Percentiles rank a stretch among this genome's conserved stretches.
Conservation (phyloP, 1,139 yeast genomes). For the Pneumocystis oryctolagi region DNA sequence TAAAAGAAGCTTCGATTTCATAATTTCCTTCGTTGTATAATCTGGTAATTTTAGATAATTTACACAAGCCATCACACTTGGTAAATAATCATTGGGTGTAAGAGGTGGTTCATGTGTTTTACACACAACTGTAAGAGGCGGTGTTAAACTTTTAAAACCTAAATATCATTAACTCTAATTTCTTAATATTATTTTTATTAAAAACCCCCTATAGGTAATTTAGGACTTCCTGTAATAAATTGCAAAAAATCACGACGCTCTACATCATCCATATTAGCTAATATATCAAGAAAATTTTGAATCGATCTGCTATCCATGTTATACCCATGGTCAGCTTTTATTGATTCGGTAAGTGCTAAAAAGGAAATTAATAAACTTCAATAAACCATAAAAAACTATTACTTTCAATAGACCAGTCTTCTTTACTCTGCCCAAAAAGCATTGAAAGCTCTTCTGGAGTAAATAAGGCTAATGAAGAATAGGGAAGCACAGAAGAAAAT, state of each 20-base stretch:
- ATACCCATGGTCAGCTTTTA: slow-evolving; percentile 87
- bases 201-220: slow-evolving; percentile 66
- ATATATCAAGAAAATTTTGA: slow-evolving; percentile 41
- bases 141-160: slow-evolving; percentile 63
- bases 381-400: slow-evolving; percentile 19
- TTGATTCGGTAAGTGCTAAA: slow-evolving; percentile 38
- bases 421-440: slow-evolving; percentile 60
- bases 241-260: slow-evolving; percentile 67
- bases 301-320: slow-evolving; percentile 54
- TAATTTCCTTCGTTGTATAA: slow-evolving; percentile 47
- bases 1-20: slow-evolving; percentile 43
- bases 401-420: slow-evolving; percentile 60
- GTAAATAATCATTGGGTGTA: slow-evolving; percentile 68
- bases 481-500: slow-evolving; percentile 73
- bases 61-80: slow-evolving; percentile 98
- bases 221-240: slow-evolving; percentile 87
- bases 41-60: slow-evolving; percentile 82
- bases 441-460: slow-evolving; percentile 57
- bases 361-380: background rate
- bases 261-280: slow-evolving; percentile 37
- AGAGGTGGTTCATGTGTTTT: slow-evolving; percentile 53
- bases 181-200: background rate
- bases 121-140: slow-evolving; percentile 75
- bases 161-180: background rate
- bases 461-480: slow-evolving; percentile 53